Conservation (phyloP, 2,329 filamentous ascomycete genomes). For the Pyricularia pennisetigena region DNA sequence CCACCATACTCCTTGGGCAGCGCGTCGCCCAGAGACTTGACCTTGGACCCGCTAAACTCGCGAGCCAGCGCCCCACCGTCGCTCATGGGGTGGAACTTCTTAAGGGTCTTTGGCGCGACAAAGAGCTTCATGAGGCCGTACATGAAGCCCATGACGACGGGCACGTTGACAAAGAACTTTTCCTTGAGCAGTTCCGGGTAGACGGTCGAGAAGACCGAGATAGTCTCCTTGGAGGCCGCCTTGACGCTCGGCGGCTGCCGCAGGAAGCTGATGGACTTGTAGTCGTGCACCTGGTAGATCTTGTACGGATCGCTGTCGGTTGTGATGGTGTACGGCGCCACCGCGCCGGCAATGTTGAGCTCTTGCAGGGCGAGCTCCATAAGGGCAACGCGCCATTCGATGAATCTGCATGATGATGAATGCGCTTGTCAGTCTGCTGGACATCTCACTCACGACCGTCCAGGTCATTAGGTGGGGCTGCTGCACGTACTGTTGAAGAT, state of each 20-base stretch:
- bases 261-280: slow-evolving; percentile 78
- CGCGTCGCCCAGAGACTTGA: slow-evolving; percentile 46
- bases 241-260: slow-evolving; percentile 70
- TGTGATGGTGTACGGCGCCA: slow-evolving; percentile 61
- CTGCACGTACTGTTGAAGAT: slow-evolving; percentile 64
- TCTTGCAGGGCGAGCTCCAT: slow-evolving; percentile 80
- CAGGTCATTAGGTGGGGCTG: background rate
- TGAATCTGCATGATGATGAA: slow-evolving; percentile 48
- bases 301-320: slow-evolving; percentile 77
- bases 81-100: slow-evolving; percentile 70
- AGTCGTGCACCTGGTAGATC: slow-evolving; percentile 90
- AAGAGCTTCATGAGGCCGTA: slow-evolving; percentile 68
- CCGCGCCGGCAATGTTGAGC: slow-evolving; percentile 48
- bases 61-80: slow-evolving; percentile 61
- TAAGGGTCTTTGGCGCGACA: slow-evolving; percentile 61
- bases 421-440: background rate
- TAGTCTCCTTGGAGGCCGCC: slow-evolving; percentile 68
- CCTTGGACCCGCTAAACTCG: slow-evolving; percentile 40
- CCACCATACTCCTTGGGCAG: slow-evolving; percentile 76
- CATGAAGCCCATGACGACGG: slow-evolving; percentile 82
- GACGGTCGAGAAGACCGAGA: slow-evolving; percentile 67
- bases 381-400: slow-evolving; percentile 79
- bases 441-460: background rate
- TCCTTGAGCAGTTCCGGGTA: slow-evolving; percentile 83
- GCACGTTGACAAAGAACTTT: slow-evolving; percentile 96